A percentile compares a stretch with the other conserved stretches of the same genome.
These are phyloP conservation scores for Talaromyces islandicus DNA, from an alignment of 2,329 filamentous ascomycete genomes.

Conservation along the genomic window DNA sequence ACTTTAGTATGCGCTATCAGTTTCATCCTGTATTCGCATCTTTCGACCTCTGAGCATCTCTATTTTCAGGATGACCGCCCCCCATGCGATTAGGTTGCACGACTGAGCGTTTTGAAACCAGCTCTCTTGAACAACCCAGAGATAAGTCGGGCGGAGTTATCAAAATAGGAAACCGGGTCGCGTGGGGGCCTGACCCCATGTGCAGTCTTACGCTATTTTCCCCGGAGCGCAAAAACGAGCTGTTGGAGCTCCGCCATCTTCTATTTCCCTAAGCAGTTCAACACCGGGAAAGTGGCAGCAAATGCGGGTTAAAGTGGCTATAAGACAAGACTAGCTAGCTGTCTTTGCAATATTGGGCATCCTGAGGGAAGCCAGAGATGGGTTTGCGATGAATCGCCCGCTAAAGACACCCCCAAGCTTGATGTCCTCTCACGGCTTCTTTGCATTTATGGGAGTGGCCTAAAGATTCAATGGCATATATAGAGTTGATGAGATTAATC, in stretches of 20 bases:
- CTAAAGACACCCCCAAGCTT: constrained; percentile 36
- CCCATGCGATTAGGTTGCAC: not conserved
- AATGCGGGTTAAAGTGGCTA: not conserved
- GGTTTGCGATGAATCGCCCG: constrained; percentile 33
- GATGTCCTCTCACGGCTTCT: constrained; percentile 11
- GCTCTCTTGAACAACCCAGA: not conserved
- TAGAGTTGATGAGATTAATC: not conserved
- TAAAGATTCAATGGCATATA: not conserved
- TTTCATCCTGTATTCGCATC: not conserved
- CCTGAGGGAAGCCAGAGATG: not conserved
- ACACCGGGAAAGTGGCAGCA: not conserved
- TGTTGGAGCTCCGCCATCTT: not conserved
- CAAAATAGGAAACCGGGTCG: not conserved
- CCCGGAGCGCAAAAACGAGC: not conserved
- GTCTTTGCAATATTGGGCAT: not conserved
- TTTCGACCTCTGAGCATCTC: not conserved
- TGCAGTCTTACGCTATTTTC: not conserved
- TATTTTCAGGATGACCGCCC: not conserved
- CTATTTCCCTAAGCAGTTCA: not conserved
- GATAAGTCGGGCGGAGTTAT: not conserved
- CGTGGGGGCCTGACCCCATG: not conserved
- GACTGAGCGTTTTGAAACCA: not conserved
- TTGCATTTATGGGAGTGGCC: constrained; percentile 8
- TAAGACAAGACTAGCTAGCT: not conserved
- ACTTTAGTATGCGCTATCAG: not conserved